These are phyloP conservation scores for Salvia miltiorrhiza DNA, from an alignment of 257 asterid species.

Conservation along the genomic window DNA sequence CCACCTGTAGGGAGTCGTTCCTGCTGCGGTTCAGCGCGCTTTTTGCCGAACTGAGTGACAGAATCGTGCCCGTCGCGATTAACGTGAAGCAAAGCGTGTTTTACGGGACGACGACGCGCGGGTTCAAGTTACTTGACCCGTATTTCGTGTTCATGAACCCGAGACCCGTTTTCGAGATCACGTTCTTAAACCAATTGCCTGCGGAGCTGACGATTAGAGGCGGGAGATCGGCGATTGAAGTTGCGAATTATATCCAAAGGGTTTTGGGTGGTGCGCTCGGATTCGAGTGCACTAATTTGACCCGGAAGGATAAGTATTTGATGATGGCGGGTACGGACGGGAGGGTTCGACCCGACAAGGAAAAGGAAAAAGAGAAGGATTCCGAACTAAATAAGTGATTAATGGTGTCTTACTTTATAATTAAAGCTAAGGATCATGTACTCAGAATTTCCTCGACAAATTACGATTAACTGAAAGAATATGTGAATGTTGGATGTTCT, in stretches of 20 bases:
- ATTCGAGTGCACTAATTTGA: constrained; percentile 78
- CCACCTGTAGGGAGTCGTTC: constrained; percentile 81
- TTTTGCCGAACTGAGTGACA: constrained; percentile 76
- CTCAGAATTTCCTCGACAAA: neutral
- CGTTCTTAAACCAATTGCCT: constrained; percentile 68
- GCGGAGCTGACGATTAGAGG: constrained; percentile 49
- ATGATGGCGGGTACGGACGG: constrained; percentile 95
- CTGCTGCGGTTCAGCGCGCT: constrained; percentile 76
- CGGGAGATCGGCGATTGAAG: constrained; percentile 73
- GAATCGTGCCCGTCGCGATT: constrained; percentile 88
- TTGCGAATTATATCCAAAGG: constrained; percentile 73
- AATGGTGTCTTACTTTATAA: neutral
- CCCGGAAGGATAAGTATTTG: constrained; percentile 75
- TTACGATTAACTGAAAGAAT: too few species aligned
- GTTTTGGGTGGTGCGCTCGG: constrained; percentile 75
- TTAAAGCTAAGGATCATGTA: neutral
- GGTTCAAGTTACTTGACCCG: constrained; percentile 67
- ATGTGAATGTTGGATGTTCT: neutral
- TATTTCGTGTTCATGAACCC: constrained; percentile 93
- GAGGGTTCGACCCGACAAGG: constrained; percentile 33
- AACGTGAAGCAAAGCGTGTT: constrained; percentile 63
- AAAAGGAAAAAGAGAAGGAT: constrained; percentile 27
- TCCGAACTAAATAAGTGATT: constrained; percentile 21
- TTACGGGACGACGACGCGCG: constrained; percentile 75
- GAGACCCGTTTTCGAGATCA: constrained; percentile 73